Evolutionary conservation across 2,329 filamentous ascomycete genomes (phyloP), one percentile per base, ranked within the genome.

Genomic region (Bisporella sp.): DNA sequence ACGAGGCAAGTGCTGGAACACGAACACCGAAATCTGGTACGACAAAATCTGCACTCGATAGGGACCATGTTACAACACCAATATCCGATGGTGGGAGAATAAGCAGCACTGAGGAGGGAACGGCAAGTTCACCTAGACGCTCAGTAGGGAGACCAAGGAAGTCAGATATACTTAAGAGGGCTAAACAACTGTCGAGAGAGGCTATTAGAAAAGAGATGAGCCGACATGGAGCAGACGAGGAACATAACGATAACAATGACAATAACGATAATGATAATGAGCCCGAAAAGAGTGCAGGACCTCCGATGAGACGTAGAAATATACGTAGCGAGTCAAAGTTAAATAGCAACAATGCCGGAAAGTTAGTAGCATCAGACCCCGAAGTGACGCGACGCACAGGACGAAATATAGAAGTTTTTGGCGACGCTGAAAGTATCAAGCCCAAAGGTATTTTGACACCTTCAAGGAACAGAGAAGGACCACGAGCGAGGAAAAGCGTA

Each of bases 381-480:
- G 21, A 21, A 21, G 21, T 21, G 21, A 21, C 21, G 21, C 21
- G 21, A 21, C 21, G 21, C 2, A 21, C 21, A 21, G 21, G 21
- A 21, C 21, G 21, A 21, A 21, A 21, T 21, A 21, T 21, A 21
- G 21, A 21, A 2, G 21, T 21, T 21, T 3, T 21, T 21, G 21
- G 21, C 21, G 21, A 21, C 21, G 21, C 21, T 21, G 21, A 21
- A 21, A 2, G 3, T 21, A 30, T 2, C 46, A 44, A 28, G 30
- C 37, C 21, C 7, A 81, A 76, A 60, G 71, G 79, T 6, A 84
- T 83, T 49, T 61, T 82, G 41, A 76, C 77, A 3, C 79, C 81
- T 4, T 70, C 69, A 13, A 78, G 75, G 62, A 73, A 70, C 51
- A 66, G 60, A 41, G 54, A 52, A 6, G 31, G 21, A 44, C 64